Conservation (phyloP, 208 protist genomes). For the Phytomonas serpens region DNA sequence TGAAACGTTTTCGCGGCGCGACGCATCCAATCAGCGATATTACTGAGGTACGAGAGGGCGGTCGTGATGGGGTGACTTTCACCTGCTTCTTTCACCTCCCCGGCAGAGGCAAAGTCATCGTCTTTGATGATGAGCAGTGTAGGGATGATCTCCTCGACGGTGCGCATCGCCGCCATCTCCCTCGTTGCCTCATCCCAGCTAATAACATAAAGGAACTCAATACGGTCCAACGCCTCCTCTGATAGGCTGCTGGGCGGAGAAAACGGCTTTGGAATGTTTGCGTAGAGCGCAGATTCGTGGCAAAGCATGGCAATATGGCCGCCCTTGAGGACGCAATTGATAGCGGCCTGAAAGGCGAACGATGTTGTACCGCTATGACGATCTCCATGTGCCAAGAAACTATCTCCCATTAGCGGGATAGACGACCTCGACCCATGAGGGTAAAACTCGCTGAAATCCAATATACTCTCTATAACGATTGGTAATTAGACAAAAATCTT, state of each 20-base stretch:
- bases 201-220: slow-evolving; percentile 53
- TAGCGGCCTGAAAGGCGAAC: slow-evolving; percentile 57
- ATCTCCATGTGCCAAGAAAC: slow-evolving; percentile 41
- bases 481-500: neutral
- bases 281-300: slow-evolving; percentile 32
- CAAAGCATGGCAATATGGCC: slow-evolving; percentile 37
- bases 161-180: slow-evolving; percentile 33
- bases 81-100: neutral
- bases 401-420: slow-evolving; percentile 24
- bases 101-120: slow-evolving; percentile 29
- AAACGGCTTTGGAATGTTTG: slow-evolving; percentile 58
- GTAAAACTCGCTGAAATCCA: slow-evolving; percentile 10
- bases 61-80: slow-evolving; percentile 7
- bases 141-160: slow-evolving; percentile 14
- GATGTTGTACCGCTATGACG: slow-evolving; percentile 48
- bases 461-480: neutral
- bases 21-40: slow-evolving; percentile 24
- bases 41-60: slow-evolving; percentile 33
- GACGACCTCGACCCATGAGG: slow-evolving; percentile 10
- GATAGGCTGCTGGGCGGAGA: slow-evolving; percentile 26
- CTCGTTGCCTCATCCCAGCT: slow-evolving; percentile 20
- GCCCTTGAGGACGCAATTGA: slow-evolving; percentile 29
- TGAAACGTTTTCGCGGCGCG: slow-evolving; percentile 16
- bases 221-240: slow-evolving; percentile 24
- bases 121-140: slow-evolving; percentile 43